Conservation (phyloP, 2,329 filamentous ascomycete species). For the Huntiella savannae region DNA sequence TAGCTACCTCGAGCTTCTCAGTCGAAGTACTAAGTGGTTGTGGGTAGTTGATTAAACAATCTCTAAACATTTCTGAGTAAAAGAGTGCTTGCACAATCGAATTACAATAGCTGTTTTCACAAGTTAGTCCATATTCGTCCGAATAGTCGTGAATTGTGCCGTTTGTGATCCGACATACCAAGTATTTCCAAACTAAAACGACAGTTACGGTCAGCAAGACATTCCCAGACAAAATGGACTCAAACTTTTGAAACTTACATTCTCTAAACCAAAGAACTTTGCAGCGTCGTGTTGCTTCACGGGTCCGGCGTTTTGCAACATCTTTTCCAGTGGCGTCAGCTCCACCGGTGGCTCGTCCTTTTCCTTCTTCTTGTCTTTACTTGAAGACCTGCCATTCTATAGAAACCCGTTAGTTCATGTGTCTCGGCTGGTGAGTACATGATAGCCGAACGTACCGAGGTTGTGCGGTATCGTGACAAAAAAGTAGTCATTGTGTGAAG, state of each 20-base stretch:
- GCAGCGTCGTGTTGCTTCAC: conserved; percentile 77
- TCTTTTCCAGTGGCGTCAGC: conserved; percentile 46
- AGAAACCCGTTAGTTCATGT: conserved; percentile 14
- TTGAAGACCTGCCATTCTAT: conserved; percentile 12
- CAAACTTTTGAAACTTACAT: conserved; percentile 41
- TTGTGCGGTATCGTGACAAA: conserved; percentile 9
- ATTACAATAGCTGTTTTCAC: conserved; percentile 68
- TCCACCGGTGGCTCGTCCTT: conserved; percentile 40
- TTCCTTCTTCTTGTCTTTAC: conserved; percentile 33
- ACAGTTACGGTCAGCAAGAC: conserved; percentile 19
- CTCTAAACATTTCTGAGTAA: conserved; percentile 83
- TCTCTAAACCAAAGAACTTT: conserved; percentile 96
- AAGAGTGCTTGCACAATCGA: conserved; percentile 95
- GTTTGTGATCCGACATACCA: conserved; percentile 42
- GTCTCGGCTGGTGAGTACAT: background rate
- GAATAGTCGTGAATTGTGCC: background rate
- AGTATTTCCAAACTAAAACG: conserved; percentile 74
- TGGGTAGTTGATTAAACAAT: conserved; percentile 85
- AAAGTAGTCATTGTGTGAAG: conserved; percentile 6
- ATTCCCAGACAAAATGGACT: background rate
- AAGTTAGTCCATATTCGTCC: background rate
- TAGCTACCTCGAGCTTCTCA: conserved; percentile 41
- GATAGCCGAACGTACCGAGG: conserved; percentile 4
- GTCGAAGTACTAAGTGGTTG: conserved; percentile 51
- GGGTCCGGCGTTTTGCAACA: conserved; percentile 65